Conservation (phyloP, 495 filamentous ascomycete genomes). For the Annulohypoxylon stygium region DNA sequence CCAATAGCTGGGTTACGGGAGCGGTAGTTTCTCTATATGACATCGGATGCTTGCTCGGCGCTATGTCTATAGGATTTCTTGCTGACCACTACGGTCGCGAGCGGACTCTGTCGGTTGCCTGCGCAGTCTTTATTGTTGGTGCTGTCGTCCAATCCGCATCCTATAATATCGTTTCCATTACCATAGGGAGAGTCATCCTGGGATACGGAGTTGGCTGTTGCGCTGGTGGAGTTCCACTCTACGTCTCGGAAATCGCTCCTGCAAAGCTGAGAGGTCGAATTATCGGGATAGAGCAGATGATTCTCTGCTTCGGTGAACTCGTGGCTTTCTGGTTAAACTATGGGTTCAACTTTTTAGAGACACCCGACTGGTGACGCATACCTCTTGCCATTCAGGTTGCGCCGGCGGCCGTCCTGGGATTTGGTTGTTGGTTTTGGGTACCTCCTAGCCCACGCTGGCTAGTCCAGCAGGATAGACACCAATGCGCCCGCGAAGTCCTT, state of each 20-base stretch:
- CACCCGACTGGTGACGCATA: conserved; percentile 63
- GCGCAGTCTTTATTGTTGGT: conserved; percentile 62
- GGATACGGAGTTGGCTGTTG: conserved; percentile 67
- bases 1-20: conserved; percentile 36
- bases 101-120: conserved; percentile 61
- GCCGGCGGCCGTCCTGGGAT: conserved; percentile 53
- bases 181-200: conserved; percentile 63
- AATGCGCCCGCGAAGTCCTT: conserved; percentile 61
- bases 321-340: conserved; percentile 63
- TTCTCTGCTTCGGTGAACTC: conserved; percentile 61
- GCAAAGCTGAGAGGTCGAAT: conserved; percentile 60
- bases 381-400: conserved; percentile 66
- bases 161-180: conserved; percentile 62
- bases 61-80: conserved; percentile 62
- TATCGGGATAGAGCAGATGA: conserved; percentile 66
- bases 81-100: conserved; percentile 66
- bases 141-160: conserved; percentile 61
- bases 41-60: conserved; percentile 53
- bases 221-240: conserved; percentile 61
- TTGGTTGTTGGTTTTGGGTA: conserved; percentile 62
- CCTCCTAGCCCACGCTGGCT: conserved; percentile 69
- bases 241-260: conserved; percentile 66
- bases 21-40: conserved; percentile 37
- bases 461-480: conserved; percentile 61
- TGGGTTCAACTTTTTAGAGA: conserved; percentile 57